Evolutionary conservation across 805 yeast species (phyloP).

Genomic region (Lipomyces chichibuensis): DNA sequence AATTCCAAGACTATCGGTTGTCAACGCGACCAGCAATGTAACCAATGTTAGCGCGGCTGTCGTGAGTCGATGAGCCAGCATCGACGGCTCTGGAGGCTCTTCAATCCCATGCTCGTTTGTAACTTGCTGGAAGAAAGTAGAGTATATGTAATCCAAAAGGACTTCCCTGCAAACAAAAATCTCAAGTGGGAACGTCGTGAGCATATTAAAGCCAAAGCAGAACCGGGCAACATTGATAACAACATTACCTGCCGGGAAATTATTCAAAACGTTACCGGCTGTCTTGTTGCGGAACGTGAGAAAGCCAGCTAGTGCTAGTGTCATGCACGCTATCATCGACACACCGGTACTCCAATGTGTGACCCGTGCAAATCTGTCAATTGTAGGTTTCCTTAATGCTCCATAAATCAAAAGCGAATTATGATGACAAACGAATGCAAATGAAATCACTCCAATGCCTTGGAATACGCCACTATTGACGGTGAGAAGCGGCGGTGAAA

Average conservation of each 20-base stretch:
- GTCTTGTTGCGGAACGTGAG: conserved; percentile 74
- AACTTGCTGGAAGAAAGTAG: conserved; percentile 13
- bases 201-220: conserved; percentile 89
- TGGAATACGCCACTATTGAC: conserved; percentile 73
- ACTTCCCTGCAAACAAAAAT: conserved; percentile 90
- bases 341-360: conserved; percentile 84
- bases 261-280: conserved; percentile 85
- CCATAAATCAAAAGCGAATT: conserved; percentile 88
- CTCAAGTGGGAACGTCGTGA: conserved; percentile 89
- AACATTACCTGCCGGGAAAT: conserved; percentile 74
- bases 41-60: conserved; percentile 67
- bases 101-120: neutral
- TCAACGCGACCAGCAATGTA: conserved; percentile 77
- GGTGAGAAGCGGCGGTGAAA: conserved; percentile 50
- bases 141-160: conserved; percentile 58
- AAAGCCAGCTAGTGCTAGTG: conserved; percentile 80
- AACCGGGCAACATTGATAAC: conserved; percentile 84
- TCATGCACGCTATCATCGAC: conserved; percentile 74
- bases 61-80: conserved; percentile 55
- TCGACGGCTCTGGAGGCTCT: conserved; percentile 14
- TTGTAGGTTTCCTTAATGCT: conserved; percentile 74
- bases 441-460: conserved; percentile 91
- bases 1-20: conserved; percentile 82
- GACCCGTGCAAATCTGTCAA: conserved; percentile 70
- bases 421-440: conserved; percentile 95